Evolutionary conservation across 2,329 filamentous ascomycete species (phyloP).

Genomic region (Fusarium coffeatum): DNA sequence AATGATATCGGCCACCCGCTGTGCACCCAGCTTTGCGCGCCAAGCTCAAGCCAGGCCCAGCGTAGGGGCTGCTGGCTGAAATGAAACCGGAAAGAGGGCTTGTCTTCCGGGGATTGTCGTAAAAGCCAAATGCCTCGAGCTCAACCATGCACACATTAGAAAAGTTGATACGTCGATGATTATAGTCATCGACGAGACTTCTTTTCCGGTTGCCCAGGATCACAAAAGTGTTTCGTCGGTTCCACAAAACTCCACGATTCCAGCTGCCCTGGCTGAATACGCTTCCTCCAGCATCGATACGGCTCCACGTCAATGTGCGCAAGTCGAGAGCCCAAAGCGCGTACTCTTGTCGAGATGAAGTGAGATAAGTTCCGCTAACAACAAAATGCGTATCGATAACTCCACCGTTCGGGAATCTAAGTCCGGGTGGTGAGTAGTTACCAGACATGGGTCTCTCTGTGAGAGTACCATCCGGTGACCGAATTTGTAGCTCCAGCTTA

Average conservation of each 20-base stretch:
- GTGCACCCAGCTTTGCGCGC: slow-evolving; percentile 71
- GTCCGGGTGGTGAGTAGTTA: slow-evolving; percentile 85
- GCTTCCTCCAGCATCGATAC: slow-evolving; percentile 92
- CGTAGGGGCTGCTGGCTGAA: slow-evolving; percentile 81
- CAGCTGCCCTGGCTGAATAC: slow-evolving; percentile 98
- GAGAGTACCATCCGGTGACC: slow-evolving; percentile 83
- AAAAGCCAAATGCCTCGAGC: slow-evolving; percentile 95
- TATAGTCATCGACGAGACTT: slow-evolving; percentile 96
- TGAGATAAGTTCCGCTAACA: slow-evolving; percentile 96
- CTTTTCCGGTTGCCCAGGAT: slow-evolving; percentile 94
- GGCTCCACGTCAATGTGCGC: slow-evolving; percentile 88
- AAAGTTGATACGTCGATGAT: slow-evolving; percentile 97
- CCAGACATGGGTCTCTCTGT: slow-evolving; percentile 91
- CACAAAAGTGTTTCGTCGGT: slow-evolving; percentile 92
- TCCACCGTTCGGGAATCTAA: slow-evolving; percentile 95
- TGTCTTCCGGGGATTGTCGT: slow-evolving; percentile 89
- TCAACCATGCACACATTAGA: slow-evolving; percentile 97
- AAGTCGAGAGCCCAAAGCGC: slow-evolving; percentile 95
- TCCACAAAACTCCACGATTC: slow-evolving; percentile 96
- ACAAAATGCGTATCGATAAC: slow-evolving; percentile 97
- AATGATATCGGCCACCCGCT: slow-evolving; percentile 80
- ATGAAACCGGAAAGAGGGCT: slow-evolving; percentile 84
- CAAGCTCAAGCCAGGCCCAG: slow-evolving; percentile 65
- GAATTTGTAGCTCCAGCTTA: slow-evolving; percentile 92
- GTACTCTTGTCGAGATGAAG: slow-evolving; percentile 98